Base-by-base conservation (phyloP, 2,329 filamentous ascomycete genomes). In the Diplodia intermedia region DNA sequence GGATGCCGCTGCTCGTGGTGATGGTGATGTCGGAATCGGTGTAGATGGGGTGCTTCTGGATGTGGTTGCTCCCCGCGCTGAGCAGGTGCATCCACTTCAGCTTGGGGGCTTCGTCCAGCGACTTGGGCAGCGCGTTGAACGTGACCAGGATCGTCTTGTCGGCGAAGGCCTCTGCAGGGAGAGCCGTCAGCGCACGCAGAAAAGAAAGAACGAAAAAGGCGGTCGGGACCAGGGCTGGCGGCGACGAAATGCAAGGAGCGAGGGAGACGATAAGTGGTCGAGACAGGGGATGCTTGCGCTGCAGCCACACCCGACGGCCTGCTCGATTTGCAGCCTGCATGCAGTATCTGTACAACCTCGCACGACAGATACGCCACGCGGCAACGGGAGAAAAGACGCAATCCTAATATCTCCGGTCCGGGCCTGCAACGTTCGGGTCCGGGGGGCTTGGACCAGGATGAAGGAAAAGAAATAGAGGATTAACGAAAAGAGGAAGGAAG, bases 31-130 rank as follows among this genome's bases (percentile, higher is more conserved):
- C 73, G 15, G 82, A 84, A 56, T 83, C 77, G 7, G 78, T 85
- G 70, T 86, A 83, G 50, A 89, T 81, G 0, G 86, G 86, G 67
- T 84, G 78, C n/a, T 81, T 73, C 47, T 82, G 73, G 26, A 87
- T 73, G 68, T 86, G 84, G 72, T 89, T 87, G 56, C 84, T 81
- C 2, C 87, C 87, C 8, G 87, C 87, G 11, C 84, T 86, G 71
- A 85, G 80, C 69, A 87, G 82, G 67, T 89, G 87, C 63, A 89
- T 82, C 61, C 87, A 74, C 70, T 84, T 74, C 33, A 82, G 75
- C 2, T 80, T 75, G 3, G 82, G 81, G 2, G 77, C 76, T 8
- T 75, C 72, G 14, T 73, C 73, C 14, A 77, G 73, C 5, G 72
- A 70, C 1, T 77, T 70, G 1, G 85, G 85, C 11, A 86, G 78